Conservation (phyloP, 331 rosid genomes). For the Quercus tomentella region DNA sequence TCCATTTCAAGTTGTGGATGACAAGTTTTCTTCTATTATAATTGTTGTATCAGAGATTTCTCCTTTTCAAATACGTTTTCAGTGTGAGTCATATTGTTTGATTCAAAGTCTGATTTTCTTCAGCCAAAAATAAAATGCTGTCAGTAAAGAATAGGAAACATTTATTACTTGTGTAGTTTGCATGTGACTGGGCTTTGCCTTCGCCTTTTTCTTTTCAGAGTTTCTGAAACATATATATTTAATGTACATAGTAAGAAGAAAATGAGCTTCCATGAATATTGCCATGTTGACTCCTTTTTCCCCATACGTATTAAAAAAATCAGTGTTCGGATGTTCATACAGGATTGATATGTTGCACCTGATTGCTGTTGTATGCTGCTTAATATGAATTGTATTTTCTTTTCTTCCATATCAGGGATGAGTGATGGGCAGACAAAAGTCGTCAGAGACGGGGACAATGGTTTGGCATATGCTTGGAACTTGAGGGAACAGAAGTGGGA, state of each 20-base stretch:
- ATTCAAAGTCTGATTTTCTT: neutral
- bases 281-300: neutral
- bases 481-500: constrained; percentile 81
- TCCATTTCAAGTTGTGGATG: constrained; percentile 9
- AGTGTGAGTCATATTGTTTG: neutral
- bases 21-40: neutral
- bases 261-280: neutral
- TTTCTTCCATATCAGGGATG: constrained; percentile 61
- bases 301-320: neutral
- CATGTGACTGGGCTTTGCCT: neutral
- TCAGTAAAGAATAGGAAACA: neutral
- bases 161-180: neutral
- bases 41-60: neutral
- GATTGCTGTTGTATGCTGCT: neutral
- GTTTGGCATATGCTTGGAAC: constrained; percentile 95
- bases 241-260: neutral
- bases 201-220: neutral
- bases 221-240: neutral
- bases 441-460: constrained; percentile 95
- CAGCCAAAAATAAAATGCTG: neutral
- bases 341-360: neutral
- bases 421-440: constrained; percentile 92
- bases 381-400: constrained; percentile 1
- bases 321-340: neutral
- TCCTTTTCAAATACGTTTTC: neutral